A percentile compares a stretch with the other conserved stretches of the same genome.
Conservation (phyloP, 164 flowering plant genomes). For the Berberis thunbergii region DNA sequence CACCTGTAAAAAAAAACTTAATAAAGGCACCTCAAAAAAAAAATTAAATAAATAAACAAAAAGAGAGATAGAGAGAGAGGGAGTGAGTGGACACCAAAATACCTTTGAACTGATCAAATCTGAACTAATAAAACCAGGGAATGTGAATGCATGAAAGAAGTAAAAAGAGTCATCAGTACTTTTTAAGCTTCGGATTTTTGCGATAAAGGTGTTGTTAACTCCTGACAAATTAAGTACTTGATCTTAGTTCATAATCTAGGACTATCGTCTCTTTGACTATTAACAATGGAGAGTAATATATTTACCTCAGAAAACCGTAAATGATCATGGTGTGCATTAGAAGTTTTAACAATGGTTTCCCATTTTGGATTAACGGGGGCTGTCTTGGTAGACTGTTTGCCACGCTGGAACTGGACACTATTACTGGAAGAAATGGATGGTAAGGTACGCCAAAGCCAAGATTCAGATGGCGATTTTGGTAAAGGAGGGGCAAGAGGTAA, state of each 20-base stretch:
- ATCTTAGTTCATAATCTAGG: not conserved
- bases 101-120: constrained; percentile 6
- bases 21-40: not conserved
- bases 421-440: constrained; percentile 38
- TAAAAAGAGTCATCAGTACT: not conserved
- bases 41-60: not conserved
- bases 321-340: constrained; percentile 33
- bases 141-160: not conserved
- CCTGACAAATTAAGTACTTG: constrained; percentile 17
- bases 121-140: constrained; percentile 4
- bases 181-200: constrained; percentile 24
- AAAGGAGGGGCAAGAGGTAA: constrained; percentile 56
- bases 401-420: constrained; percentile 14
- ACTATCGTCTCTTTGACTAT: not conserved
- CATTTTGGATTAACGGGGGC: constrained; percentile 42
- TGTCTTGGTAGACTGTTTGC: constrained; percentile 23
- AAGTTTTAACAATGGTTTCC: constrained; percentile 86
- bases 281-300: constrained; percentile 1
- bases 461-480: constrained; percentile 90
- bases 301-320: constrained; percentile 71
- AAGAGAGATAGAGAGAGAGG: not conserved
- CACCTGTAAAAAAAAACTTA: not conserved
- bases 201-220: constrained; percentile 25
- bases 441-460: constrained; percentile 84
- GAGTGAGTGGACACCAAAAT: not conserved